Percentiles rank a stretch among this genome's conserved stretches.
Conservation (phyloP, 2,329 filamentous ascomycete species). For the Magnaporthiopsis rhizophila region DNA sequence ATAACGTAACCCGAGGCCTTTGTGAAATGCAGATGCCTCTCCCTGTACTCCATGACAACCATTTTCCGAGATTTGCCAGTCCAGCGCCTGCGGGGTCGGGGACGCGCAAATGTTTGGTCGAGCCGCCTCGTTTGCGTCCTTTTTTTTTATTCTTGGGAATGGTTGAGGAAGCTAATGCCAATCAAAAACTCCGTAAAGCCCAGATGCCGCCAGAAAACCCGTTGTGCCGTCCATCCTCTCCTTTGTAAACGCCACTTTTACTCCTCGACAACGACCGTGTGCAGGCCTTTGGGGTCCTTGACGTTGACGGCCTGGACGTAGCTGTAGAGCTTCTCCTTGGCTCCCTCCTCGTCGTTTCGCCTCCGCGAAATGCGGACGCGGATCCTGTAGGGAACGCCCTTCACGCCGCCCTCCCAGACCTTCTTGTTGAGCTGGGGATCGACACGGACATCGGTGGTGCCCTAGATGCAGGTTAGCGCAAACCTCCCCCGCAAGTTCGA, state of each 20-base stretch:
- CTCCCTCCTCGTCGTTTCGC: conserved; percentile 99
- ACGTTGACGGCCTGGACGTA: conserved; percentile 99
- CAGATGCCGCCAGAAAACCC: conserved; percentile 9
- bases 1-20: neutral
- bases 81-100: neutral
- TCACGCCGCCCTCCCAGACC: conserved; percentile 98
- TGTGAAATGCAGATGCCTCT: neutral
- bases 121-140: conserved; percentile 8
- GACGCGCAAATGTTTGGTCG: conserved; percentile 1
- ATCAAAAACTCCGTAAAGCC: conserved; percentile 10
- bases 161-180: conserved; percentile 9
- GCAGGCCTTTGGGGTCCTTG: conserved; percentile 97
- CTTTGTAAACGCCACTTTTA: conserved; percentile 31
- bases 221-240: conserved; percentile 19
- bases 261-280: conserved; percentile 80
- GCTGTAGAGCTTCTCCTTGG: conserved; percentile 99
- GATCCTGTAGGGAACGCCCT: conserved; percentile 96
- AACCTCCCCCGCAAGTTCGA: conserved; percentile 5
- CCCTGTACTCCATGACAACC: neutral
- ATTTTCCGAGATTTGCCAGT: neutral
- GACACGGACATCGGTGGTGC: conserved; percentile 92
- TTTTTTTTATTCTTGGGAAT: conserved; percentile 18
- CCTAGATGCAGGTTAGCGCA: conserved; percentile 43
- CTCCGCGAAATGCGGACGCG: conserved; percentile 98
- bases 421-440: conserved; percentile 99